A percentile compares a stretch with the other conserved stretches of the same genome.
Evolutionary conservation across 345 rosid genomes (phyloP).

Genomic region (Citrus hindsii): DNA sequence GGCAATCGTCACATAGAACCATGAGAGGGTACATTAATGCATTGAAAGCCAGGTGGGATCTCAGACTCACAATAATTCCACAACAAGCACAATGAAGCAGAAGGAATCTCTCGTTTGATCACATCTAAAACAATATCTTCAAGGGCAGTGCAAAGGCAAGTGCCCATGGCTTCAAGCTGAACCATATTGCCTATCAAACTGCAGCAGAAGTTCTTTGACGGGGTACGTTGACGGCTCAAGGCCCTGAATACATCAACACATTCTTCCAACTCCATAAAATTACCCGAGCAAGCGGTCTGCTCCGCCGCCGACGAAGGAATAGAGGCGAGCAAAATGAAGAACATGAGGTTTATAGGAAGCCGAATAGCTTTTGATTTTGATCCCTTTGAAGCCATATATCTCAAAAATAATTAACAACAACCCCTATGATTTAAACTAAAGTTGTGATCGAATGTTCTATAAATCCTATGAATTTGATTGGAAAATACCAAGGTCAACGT

Average conservation of each 20-base stretch:
- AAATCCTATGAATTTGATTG: not conserved
- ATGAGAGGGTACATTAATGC: not conserved
- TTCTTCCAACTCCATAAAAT: not conserved
- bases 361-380: not conserved
- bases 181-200: not conserved
- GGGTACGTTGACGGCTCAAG: not conserved
- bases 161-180: not conserved
- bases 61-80: not conserved
- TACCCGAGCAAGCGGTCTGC: not conserved
- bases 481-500: not conserved
- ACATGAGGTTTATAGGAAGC: not conserved
- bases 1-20: not conserved
- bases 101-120: not conserved
- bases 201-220: not conserved
- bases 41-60: not conserved
- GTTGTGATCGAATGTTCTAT: no score
- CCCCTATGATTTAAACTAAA: no score
- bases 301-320: not conserved
- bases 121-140: not conserved
- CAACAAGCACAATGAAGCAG: not conserved
- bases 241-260: not conserved
- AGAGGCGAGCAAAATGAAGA: not conserved
- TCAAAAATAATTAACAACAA: not conserved
- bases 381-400: not conserved
- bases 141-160: constrained; percentile 1